Percentiles rank a stretch among this genome's conserved stretches.
Evolutionary conservation across 768 basidiomycete genomes (phyloP).

Genomic region (Tricholoma hemisulphureum): DNA sequence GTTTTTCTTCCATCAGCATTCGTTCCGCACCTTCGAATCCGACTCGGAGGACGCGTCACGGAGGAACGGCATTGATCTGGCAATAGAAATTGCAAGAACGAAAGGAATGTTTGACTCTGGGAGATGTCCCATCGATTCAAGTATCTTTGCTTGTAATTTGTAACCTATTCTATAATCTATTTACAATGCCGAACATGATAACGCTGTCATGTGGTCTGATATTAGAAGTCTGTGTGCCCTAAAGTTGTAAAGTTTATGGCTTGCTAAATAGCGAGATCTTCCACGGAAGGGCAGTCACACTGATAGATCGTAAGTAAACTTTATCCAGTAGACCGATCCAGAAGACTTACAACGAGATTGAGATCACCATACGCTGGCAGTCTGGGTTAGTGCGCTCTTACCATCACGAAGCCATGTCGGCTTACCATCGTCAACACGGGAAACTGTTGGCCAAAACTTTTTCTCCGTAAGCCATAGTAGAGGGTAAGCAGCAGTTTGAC

Average conservation of each 20-base stretch:
- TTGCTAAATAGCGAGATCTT: conserved; percentile 61
- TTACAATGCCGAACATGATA: too few species aligned
- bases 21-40: too few species aligned
- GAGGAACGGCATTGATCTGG: too few species aligned
- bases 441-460: conserved; percentile 97
- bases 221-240: too few species aligned
- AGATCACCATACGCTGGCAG: conserved; percentile 83
- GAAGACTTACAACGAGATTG: conserved; percentile 74
- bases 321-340: not conserved
- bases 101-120: too few species aligned
- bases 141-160: too few species aligned
- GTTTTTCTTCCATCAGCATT: too few species aligned
- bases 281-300: conserved; percentile 87
- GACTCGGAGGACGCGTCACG: too few species aligned
- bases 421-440: conserved; percentile 90
- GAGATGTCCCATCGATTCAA: too few species aligned
- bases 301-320: conserved; percentile 28
- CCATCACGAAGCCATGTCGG: not conserved
- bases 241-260: not conserved
- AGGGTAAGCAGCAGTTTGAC: conserved; percentile 89
- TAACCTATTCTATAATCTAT: too few species aligned
- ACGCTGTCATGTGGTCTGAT: too few species aligned
- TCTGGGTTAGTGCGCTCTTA: conserved; percentile 1
- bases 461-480: conserved; percentile 75
- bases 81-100: too few species aligned